Conservation (phyloP, 345 rosid species). For the Hypericum androsaemum region DNA sequence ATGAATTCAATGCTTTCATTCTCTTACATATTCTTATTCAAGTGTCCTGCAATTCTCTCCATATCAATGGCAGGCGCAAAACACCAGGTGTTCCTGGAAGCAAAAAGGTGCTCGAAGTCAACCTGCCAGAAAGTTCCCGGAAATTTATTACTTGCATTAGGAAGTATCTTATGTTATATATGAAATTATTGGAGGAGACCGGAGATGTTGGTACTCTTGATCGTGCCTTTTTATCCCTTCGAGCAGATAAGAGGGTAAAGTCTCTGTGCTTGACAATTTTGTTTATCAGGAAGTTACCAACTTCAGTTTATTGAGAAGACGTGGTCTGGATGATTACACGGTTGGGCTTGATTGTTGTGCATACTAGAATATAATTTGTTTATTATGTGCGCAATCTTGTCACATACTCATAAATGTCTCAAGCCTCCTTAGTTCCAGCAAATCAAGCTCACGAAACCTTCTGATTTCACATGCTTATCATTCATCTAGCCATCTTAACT, state of each 20-base stretch:
- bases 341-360: no score
- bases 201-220: slow-evolving; percentile 73
- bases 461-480: no score
- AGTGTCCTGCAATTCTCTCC: not conserved
- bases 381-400: no score
- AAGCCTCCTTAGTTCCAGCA: no score
- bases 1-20: no score
- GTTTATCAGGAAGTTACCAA: slow-evolving; percentile 1
- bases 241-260: slow-evolving; percentile 86
- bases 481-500: no score
- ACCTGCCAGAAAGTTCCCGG: slow-evolving; percentile 90
- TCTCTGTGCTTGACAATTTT: slow-evolving; percentile 6
- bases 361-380: no score
- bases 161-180: slow-evolving; percentile 75
- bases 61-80: slow-evolving; percentile 53
- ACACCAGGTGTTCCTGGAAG: slow-evolving; percentile 67
- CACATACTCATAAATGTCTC: no score
- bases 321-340: not conserved
- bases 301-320: slow-evolving; percentile 5
- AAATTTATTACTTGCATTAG: slow-evolving; percentile 94
- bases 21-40: no score
- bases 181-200: slow-evolving; percentile 84
- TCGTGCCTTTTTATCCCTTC: slow-evolving; percentile 73
- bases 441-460: no score
- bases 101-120: slow-evolving; percentile 83